Evolutionary conservation across 1,284 basidiomycete genomes (phyloP).

Genomic region (Rhodotorula sp.): DNA sequence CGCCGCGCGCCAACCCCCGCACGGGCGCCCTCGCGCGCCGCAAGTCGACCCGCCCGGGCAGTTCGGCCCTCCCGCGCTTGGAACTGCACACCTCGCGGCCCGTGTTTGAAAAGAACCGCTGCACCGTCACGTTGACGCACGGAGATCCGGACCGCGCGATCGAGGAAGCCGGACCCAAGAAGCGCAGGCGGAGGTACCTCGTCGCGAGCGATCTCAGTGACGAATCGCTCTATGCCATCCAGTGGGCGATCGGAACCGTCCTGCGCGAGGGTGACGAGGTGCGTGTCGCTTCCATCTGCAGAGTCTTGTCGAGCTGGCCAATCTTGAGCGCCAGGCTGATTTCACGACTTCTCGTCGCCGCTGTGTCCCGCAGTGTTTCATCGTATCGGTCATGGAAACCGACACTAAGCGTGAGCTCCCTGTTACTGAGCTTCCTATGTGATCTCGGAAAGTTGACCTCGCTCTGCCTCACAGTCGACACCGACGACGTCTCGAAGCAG

Average conservation of each 20-base stretch:
- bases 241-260: slow-evolving; percentile 82
- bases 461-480: slow-evolving; percentile 62
- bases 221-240: slow-evolving; percentile 84
- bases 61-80: slow-evolving; percentile 1
- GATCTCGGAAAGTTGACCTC: neutral
- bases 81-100: slow-evolving; percentile 56
- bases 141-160: slow-evolving; percentile 55
- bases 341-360: neutral
- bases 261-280: slow-evolving; percentile 90
- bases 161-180: slow-evolving; percentile 56
- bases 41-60: slow-evolving; percentile 19
- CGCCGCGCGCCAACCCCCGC: slow-evolving; percentile 16
- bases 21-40: slow-evolving; percentile 25
- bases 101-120: slow-evolving; percentile 83
- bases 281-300: slow-evolving; percentile 45
- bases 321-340: no score
- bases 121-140: slow-evolving; percentile 84
- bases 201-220: slow-evolving; percentile 92
- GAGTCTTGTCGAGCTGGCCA: neutral
- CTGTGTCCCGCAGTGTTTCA: slow-evolving; percentile 49
- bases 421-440: neutral
- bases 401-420: slow-evolving; percentile 71
- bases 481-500: slow-evolving; percentile 54
- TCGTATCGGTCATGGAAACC: slow-evolving; percentile 89
- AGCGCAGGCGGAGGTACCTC: slow-evolving; percentile 71